A percentile compares a stretch with the other conserved stretches of the same genome.
phyloP scores from a whole-genome alignment of 1,284 basidiomycete species.

The Microbotryum violaceum region DNA sequence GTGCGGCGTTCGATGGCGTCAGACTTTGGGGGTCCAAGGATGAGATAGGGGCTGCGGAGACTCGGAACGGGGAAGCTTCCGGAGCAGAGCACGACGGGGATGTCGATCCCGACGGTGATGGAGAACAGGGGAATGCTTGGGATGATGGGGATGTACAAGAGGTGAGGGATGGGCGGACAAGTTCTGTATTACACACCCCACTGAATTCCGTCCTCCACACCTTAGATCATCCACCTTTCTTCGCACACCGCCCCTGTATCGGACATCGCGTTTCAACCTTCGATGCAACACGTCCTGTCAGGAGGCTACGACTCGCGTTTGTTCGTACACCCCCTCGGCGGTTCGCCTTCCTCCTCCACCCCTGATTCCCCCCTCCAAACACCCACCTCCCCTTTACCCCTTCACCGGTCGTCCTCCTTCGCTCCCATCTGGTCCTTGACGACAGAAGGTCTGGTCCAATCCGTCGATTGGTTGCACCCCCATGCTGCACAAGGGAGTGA shows the following conservation, averaged over 20 bases:
- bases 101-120: neutral
- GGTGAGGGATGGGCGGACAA: neutral
- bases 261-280: slow-evolving; percentile 5
- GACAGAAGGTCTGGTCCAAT: slow-evolving; percentile 10
- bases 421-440: neutral
- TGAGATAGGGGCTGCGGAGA: neutral
- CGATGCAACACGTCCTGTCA: slow-evolving; percentile 1
- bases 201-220: neutral
- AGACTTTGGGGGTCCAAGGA: slow-evolving; percentile 5
- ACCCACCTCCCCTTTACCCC: neutral
- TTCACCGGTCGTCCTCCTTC: neutral
- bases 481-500: neutral
- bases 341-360: neutral
- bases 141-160: slow-evolving; percentile 14
- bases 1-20: slow-evolving; percentile 5
- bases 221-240: slow-evolving; percentile 7
- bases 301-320: slow-evolving; percentile 15
- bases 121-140: neutral
- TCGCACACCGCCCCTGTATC: slow-evolving; percentile 10
- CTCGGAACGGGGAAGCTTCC: neutral
- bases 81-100: neutral
- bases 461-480: slow-evolving; percentile 8
- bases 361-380: neutral
- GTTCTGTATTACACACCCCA: too few species aligned
- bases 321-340: neutral